A percentile compares a stretch with the other conserved stretches of the same genome.
Evolutionary conservation across 176 grass and related monocot species (phyloP).

Genomic region (Oryza glumipatula): DNA sequence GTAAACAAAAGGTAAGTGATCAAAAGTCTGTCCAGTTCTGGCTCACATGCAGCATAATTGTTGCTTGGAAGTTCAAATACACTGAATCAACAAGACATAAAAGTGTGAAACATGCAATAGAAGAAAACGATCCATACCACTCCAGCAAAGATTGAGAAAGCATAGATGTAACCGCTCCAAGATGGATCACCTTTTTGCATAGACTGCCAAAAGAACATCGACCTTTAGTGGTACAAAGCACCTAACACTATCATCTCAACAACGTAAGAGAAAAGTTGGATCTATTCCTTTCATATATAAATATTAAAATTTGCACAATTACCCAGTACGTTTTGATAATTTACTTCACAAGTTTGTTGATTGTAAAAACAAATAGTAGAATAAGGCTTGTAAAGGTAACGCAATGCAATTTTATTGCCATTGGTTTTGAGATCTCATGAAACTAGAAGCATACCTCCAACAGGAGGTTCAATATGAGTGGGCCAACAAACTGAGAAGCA

Average conservation of each 20-base stretch:
- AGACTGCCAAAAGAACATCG: slow-evolving; percentile 52
- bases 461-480: slow-evolving; percentile 74
- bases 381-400: slow-evolving; percentile 4
- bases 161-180: slow-evolving; percentile 88
- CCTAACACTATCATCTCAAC: background rate
- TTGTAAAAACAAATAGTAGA: background rate
- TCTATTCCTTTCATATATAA: background rate
- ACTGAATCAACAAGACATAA: slow-evolving; percentile 19
- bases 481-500: slow-evolving; percentile 96
- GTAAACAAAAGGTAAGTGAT: slow-evolving; percentile 19
- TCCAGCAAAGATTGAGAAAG: slow-evolving; percentile 94
- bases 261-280: slow-evolving; percentile 11
- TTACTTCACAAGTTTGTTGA: slow-evolving; percentile 19
- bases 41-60: slow-evolving; percentile 3
- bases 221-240: slow-evolving; percentile 10
- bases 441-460: slow-evolving; percentile 66
- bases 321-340: background rate
- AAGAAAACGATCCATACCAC: slow-evolving; percentile 68
- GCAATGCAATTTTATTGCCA: background rate
- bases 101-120: slow-evolving; percentile 29
- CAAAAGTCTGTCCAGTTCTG: background rate
- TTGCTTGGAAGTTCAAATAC: slow-evolving; percentile 28
- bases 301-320: slow-evolving; percentile 9
- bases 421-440: slow-evolving; percentile 29
- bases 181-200: slow-evolving; percentile 95